These are phyloP conservation scores for Pachysandra terminalis DNA, from an alignment of 164 flowering plant genomes.

Conservation along the genomic window DNA sequence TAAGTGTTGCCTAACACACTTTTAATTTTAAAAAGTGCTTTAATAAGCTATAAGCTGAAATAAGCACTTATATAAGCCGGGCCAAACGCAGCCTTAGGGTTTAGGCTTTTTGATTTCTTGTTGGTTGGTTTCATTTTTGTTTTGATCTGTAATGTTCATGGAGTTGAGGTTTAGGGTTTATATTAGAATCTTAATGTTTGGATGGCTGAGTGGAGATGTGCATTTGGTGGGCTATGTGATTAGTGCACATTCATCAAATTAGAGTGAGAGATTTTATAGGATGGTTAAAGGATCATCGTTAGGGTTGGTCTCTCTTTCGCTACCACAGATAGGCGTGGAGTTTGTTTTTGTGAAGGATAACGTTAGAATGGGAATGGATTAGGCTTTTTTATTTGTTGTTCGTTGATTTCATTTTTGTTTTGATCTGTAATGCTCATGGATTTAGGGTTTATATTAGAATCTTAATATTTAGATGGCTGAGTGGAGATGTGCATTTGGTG, in stretches of 20 bases:
- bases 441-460: not conserved
- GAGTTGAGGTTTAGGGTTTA: not conserved
- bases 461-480: not conserved
- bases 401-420: not conserved
- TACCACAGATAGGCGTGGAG: no score
- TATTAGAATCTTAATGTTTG: not conserved
- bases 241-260: no score
- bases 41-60: no score
- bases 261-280: no score
- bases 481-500: no score
- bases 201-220: no score
- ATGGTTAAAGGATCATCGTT: conserved; percentile 73
- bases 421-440: not conserved
- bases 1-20: no score
- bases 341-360: not conserved
- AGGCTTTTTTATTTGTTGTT: not conserved
- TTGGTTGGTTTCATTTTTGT: not conserved
- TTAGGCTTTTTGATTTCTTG: not conserved
- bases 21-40: no score
- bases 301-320: conserved; percentile 52
- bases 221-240: no score
- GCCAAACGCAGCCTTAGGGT: no score
- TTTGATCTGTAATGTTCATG: not conserved
- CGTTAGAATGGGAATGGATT: not conserved
- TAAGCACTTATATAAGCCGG: no score